Evolutionary conservation across 352 stramenopile species (phyloP), one percentile per base, ranked within the genome.

Genomic region (Sclerospora graminicola): DNA sequence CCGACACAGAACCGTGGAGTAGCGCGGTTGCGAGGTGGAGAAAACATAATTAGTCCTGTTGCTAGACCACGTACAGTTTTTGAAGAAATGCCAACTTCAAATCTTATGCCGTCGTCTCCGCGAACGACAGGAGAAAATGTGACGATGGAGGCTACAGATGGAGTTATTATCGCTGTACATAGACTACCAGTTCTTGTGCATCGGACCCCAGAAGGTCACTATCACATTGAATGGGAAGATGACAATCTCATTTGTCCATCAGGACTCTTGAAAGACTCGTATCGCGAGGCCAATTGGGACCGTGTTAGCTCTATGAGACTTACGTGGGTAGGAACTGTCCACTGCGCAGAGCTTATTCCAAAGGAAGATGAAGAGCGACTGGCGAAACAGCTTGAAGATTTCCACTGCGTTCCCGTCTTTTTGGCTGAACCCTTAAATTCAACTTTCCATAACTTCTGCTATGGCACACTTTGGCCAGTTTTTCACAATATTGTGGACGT

Each of bases 401-500:
- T 98, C 50, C 85, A 98, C 51, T 99, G 95, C 49, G 90, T 98
- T 8, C 95, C 95, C 0, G 95, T 99, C n/a, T 98, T 97, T 64
- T 57, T 98, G 27, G 83, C 93, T 13, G 69, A 86, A 20, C 60
- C 67, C 14, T 55, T 98, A 13, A 69, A 62, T 9, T 63, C 85
- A 19, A 94, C 79, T 20, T 94, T 90, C 47, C 92, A 98, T 63
- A 80, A 81, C 27, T 98, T 97, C 61, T 98, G 95, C 69, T 98
- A 98, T 58, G 88, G 90, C 15, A 94, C 97, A 18, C 70, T 99
- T 8, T 99, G 95, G 96, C 94, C 95, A 6, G 86, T 98, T 29
- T 93, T 99, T 50, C 96, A 99, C 71, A 97, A 98, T 66, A 92
- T 98, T n/a, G 86, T 97, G n/a, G 95, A 97, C 45, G 86, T 99